Evolutionary conservation across 768 basidiomycete species (phyloP), one percentile per base, ranked within the genome.

Genomic region (Pulveroboletus ravenelii): DNA sequence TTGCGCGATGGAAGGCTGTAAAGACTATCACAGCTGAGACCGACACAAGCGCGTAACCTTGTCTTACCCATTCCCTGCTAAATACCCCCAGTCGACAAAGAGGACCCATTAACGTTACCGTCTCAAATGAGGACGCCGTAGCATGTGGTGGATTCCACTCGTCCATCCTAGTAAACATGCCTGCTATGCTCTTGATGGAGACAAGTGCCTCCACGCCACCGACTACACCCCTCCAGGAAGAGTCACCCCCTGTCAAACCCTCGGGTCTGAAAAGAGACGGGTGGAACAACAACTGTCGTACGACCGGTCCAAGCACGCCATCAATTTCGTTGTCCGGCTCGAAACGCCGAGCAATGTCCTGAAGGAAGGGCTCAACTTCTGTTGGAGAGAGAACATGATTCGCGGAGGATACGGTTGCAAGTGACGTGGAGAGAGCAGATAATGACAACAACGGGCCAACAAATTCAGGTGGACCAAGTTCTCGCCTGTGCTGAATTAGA

Each of bases 151-250:
- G 87, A 58, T 78, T 85, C 87, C 88, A 93, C 50, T 83, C 78
- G 29, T 78, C 76, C 77, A 90, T 74, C 52, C 79, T 73, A 20
- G 85, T 87, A 49, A 93, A 83, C 83, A 91, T 83, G 3, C 74
- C 68, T 15, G 94, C 95, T 48, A 97, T 84, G 47, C 79, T 73
- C 72, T 95, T 97, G 61, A 92, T 74, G 52, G 84, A 81, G 2
- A 87, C 81, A 29, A 99, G 75, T 9, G 80, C 80, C 60, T 89
- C 89, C 45, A 98, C 64, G 3, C 91, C 95, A 44, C 83, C 78
- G 10, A 94, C 67, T 15, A 92, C 84, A 23, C 83, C 82, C n/a
- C 94, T 78, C 96, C 96, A 99, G 53, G 78, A 79, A 23, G 84
- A 73, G 61, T 89, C 87, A 10, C 81, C 79, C 38, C 85, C 86